A percentile compares a stretch with the other conserved stretches of the same genome.
These are phyloP conservation scores for Passiflora organensis DNA, from an alignment of 345 rosid genomes.

Conservation along the genomic window DNA sequence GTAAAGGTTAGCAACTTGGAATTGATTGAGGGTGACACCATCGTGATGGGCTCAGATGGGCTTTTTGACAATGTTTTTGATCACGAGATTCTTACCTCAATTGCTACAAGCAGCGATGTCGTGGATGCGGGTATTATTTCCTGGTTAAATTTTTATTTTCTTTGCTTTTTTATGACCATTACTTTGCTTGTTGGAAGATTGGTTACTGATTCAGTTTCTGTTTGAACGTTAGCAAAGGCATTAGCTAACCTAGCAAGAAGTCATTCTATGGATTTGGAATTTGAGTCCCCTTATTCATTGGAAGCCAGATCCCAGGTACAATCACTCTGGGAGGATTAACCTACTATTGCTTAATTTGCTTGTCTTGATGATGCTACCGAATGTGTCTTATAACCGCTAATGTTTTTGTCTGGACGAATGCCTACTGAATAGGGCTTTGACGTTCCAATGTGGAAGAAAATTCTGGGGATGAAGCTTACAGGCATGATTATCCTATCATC, in stretches of 20 bases:
- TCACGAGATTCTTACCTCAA: slow-evolving; percentile 58
- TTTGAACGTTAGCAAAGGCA: slow-evolving; percentile 62
- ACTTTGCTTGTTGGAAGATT: no score
- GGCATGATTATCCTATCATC: no score
- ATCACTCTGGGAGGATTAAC: not conserved
- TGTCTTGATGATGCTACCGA: not conserved
- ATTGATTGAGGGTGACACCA: slow-evolving; percentile 52
- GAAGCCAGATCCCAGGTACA: slow-evolving; percentile 78
- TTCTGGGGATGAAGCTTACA: slow-evolving; percentile 72
- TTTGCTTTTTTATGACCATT: no score
- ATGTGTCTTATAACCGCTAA: not conserved
- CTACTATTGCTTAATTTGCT: not conserved
- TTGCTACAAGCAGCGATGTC: slow-evolving; percentile 37
- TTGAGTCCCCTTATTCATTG: slow-evolving; percentile 77
- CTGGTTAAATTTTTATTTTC: not conserved
- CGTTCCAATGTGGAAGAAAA: slow-evolving; percentile 82
- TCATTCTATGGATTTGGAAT: slow-evolving; percentile 56
- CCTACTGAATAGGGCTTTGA: slow-evolving; percentile 57
- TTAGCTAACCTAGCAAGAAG: slow-evolving; percentile 63
- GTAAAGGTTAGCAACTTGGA: slow-evolving; percentile 59
- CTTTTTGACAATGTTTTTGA: slow-evolving; percentile 84
- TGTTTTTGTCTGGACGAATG: not conserved
- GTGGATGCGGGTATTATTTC: slow-evolving; percentile 53
- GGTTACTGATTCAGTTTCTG: not conserved
- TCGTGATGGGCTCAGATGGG: slow-evolving; percentile 89